phyloP scores from a whole-genome alignment of 129 eudicot species.

The Flaveria robusta region DNA sequence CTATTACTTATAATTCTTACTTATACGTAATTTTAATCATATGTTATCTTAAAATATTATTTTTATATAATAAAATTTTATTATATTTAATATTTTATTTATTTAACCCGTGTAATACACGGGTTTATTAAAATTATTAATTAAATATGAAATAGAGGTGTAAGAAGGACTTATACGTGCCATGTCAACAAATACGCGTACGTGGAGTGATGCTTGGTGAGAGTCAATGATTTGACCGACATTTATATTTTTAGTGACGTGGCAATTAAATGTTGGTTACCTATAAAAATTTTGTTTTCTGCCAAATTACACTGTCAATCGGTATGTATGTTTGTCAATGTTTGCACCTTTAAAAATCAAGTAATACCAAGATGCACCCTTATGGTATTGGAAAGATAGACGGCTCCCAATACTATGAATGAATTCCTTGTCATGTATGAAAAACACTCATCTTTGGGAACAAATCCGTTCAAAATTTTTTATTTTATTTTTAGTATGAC shows the following conservation, averaged over 20 bases:
- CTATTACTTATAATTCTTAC: too few relatives aligned
- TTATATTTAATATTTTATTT: too few relatives aligned
- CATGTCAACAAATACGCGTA: constrained; percentile 7
- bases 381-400: background rate
- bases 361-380: background rate
- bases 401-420: background rate
- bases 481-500: background rate
- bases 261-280: constrained; percentile 5
- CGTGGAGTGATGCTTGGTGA: background rate
- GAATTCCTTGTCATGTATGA: background rate
- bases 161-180: background rate
- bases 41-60: too few relatives aligned
- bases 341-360: background rate
- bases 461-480: background rate
- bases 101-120: too few relatives aligned
- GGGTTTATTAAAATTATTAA: too few relatives aligned
- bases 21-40: too few relatives aligned
- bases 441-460: background rate
- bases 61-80: too few relatives aligned
- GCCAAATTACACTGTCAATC: background rate
- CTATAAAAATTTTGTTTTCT: background rate
- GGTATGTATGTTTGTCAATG: background rate
- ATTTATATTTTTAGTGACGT: background rate
- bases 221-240: constrained; percentile 15
- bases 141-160: background rate